phyloP scores from a whole-genome alignment of 805 yeast species.

The Kodamaea kakaduensis region DNA sequence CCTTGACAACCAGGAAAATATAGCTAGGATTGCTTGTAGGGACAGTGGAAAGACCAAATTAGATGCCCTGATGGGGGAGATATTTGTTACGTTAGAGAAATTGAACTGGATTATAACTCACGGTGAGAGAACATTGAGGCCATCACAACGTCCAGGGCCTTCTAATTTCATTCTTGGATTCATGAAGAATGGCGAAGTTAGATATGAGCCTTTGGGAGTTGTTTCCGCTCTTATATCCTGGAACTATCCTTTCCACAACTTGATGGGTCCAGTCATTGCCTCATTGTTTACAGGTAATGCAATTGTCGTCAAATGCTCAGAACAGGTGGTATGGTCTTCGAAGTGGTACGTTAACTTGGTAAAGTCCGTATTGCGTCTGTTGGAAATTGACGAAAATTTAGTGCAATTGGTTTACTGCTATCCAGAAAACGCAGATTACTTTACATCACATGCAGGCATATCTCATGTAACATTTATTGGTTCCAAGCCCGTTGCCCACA shows the following conservation, averaged over 20 bases:
- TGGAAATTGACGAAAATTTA: slow-evolving; percentile 74
- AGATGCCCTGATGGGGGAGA: slow-evolving; percentile 96
- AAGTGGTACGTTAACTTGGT: slow-evolving; percentile 70
- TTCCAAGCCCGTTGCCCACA: slow-evolving; percentile 89
- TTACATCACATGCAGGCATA: slow-evolving; percentile 78
- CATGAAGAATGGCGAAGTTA: slow-evolving; percentile 88
- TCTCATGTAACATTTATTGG: slow-evolving; percentile 94
- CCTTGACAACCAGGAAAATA: slow-evolving; percentile 74
- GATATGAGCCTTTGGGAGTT: slow-evolving; percentile 88
- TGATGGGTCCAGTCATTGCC: slow-evolving; percentile 89
- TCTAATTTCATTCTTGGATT: slow-evolving; percentile 72
- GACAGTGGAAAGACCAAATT: slow-evolving; percentile 95
- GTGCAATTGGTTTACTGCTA: slow-evolving; percentile 87
- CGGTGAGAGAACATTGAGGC: slow-evolving; percentile 68
- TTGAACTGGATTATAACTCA: slow-evolving; percentile 82
- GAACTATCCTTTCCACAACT: slow-evolving; percentile 96
- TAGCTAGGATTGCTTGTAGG: slow-evolving; percentile 91
- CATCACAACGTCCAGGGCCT: slow-evolving; percentile 82
- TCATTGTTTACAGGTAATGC: slow-evolving; percentile 89
- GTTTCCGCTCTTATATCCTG: slow-evolving; percentile 91
- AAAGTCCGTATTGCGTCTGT: slow-evolving; percentile 63
- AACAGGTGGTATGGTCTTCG: slow-evolving; percentile 94
- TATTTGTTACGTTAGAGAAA: slow-evolving; percentile 91
- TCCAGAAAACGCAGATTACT: slow-evolving; percentile 83
- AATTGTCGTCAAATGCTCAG: slow-evolving; percentile 89